Percentiles rank a stretch among this genome's conserved stretches.
phyloP scores from a whole-genome alignment of 345 rosid genomes.

The Gossypium mustelinum region DNA sequence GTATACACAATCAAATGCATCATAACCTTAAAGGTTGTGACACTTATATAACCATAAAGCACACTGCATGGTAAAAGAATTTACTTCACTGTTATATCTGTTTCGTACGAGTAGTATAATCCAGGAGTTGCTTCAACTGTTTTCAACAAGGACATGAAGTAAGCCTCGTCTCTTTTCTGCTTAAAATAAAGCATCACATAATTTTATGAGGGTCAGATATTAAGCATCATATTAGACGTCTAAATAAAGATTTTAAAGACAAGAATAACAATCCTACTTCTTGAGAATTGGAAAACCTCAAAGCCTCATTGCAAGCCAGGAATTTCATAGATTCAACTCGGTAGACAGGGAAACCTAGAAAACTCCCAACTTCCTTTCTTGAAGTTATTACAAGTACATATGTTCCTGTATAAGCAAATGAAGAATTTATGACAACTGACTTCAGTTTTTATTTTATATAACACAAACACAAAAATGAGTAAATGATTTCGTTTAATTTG shows the following conservation, averaged over 20 bases:
- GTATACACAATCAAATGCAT: conserved; percentile 18
- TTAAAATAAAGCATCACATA: conserved; percentile 17
- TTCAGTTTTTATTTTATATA: background rate
- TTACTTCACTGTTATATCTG: conserved; percentile 96
- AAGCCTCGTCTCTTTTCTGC: conserved; percentile 83
- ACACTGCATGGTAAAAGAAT: conserved; percentile 16
- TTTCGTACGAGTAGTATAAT: conserved; percentile 76
- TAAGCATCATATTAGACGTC: conserved; percentile 10
- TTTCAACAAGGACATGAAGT: conserved; percentile 68
- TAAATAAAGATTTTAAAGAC: background rate
- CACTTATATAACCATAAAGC: background rate
- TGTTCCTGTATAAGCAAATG: conserved; percentile 43
- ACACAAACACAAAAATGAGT: background rate
- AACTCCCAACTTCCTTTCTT: conserved; percentile 60
- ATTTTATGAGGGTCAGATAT: conserved; percentile 1
- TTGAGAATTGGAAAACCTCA: conserved; percentile 61
- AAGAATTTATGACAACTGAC: background rate
- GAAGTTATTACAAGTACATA: conserved; percentile 76
- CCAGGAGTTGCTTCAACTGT: conserved; percentile 82
- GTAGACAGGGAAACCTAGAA: conserved; percentile 73
- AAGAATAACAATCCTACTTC: conserved; percentile 49
- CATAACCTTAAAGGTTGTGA: background rate
- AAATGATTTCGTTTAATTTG: background rate
- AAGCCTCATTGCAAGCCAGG: conserved; percentile 65
- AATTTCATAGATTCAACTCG: conserved; percentile 68